A percentile compares a stretch with the other conserved stretches of the same genome.
These are phyloP conservation scores for Phaeosphaeriaceae sp. DNA, from an alignment of 2,329 filamentous ascomycete species.

Conservation along the genomic window DNA sequence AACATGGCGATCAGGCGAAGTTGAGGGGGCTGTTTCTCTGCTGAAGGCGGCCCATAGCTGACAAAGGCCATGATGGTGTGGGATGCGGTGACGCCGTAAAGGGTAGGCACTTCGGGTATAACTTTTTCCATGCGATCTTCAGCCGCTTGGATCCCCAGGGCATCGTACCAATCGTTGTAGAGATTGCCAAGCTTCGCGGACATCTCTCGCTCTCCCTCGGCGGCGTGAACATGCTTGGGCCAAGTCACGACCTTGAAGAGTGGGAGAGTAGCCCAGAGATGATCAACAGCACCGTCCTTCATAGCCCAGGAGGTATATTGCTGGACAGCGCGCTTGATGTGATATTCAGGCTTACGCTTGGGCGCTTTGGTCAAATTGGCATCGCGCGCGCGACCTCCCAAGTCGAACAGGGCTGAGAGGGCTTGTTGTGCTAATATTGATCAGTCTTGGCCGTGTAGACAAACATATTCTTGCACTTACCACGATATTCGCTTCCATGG, in stretches of 20 bases:
- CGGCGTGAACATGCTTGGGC: constrained; percentile 47
- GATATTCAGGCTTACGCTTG: constrained; percentile 44
- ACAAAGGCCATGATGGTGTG: constrained; percentile 61
- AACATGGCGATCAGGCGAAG: constrained; percentile 59
- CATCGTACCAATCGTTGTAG: constrained; percentile 51
- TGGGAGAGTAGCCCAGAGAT: constrained; percentile 46
- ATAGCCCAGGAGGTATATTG: constrained; percentile 63
- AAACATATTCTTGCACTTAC: constrained; percentile 32
- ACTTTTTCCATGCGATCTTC: constrained; percentile 8
- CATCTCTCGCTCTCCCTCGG: constrained; percentile 51
- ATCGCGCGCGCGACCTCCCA: constrained; percentile 61
- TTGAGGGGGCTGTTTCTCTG: constrained; percentile 25
- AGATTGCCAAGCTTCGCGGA: constrained; percentile 54
- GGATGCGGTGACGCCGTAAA: constrained; percentile 63
- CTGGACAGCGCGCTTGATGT: constrained; percentile 52
- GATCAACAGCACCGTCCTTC: constrained; percentile 55
- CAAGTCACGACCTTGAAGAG: constrained; percentile 56
- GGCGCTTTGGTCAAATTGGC: constrained; percentile 49
- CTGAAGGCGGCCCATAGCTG: constrained; percentile 53
- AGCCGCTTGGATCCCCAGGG: constrained; percentile 33
- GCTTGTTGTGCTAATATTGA: constrained; percentile 56
- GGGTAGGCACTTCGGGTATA: constrained; percentile 51
- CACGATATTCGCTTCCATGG: constrained; percentile 54
- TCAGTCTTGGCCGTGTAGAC: constrained; percentile 12
- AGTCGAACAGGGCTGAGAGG: constrained; percentile 56